Evolutionary conservation across 2,329 filamentous ascomycete species (phyloP), one percentile per base, ranked within the genome.

Genomic region (Fusarium guadeloupense): DNA sequence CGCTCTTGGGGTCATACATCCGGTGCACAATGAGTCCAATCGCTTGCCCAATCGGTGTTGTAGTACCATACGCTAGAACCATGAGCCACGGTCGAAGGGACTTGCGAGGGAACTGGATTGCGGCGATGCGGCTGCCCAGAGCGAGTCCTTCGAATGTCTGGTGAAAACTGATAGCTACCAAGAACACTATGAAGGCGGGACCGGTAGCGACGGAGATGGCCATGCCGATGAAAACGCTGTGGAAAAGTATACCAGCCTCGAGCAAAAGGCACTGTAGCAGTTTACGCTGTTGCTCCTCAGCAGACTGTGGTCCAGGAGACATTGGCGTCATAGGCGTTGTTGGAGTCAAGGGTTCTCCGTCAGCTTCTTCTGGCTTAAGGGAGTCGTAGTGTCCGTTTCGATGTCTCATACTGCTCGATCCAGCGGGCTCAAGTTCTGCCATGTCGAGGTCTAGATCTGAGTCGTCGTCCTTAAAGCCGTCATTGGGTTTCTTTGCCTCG

Each of bases 71-170:
- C 2, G 89, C 89, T 13, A 93, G 76, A 2, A 91, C 89, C 89
- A 93, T 92, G 9, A 92, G 80, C 89, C 89, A 96, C 0, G 95
- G 94, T 41, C 90, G 90, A 2, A 85, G 77, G 0, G 91, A 94
- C 4, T 83, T 83, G 17, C 83, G 83, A 0, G 90, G 85, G 70
- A 97, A 97, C 73, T 89, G 87, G 23, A 96, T 86, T 9, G 90
- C 89, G 0, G 92, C 90, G 68, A 96, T 96, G 54, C 92, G 89
- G 37, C 90, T 90, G 7, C 92, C 92, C 5, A 96, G 84, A 0
- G 92, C 92, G 13, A 96, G 86, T 3, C 92, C 92, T 77, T 96
- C 92, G 64, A 96, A 96, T 1, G 90, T 92, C 77, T 96, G 90
- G 71, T 95, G 91, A 75, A 94, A 93, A 63, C 85, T 87, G 60